phyloP scores from a whole-genome alignment of 169 alveolate species.

The Cryptosporidium canis region DNA sequence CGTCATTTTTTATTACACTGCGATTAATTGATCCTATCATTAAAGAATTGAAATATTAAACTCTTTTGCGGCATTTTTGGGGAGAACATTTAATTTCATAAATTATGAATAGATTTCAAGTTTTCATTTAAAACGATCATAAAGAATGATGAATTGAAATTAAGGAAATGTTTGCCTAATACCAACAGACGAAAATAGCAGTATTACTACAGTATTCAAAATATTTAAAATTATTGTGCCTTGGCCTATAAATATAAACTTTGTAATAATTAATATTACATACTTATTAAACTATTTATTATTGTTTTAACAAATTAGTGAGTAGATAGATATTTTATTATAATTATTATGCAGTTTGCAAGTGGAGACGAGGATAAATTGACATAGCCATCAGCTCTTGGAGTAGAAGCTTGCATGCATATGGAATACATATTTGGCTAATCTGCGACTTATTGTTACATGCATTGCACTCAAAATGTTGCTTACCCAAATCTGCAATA shows the following conservation, averaged over 20 bases:
- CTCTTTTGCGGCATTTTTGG: background rate
- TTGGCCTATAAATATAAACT: too few species aligned
- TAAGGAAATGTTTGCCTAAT: too few species aligned
- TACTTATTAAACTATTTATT: too few species aligned
- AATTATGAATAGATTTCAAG: too few species aligned
- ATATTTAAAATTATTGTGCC: too few species aligned
- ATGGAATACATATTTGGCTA: constrained; percentile 95
- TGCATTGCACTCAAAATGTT: constrained; percentile 90
- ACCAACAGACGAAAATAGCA: too few species aligned
- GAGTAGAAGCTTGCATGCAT: constrained; percentile 96
- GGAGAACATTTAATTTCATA: background rate
- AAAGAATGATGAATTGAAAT: too few species aligned
- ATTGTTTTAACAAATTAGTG: background rate
- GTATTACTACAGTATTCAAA: too few species aligned
- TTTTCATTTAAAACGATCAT: too few species aligned
- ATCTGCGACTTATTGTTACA: constrained; percentile 91
- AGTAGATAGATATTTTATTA: background rate
- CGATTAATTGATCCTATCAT: background rate
- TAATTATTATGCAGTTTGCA: constrained; percentile 72
- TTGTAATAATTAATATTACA: too few species aligned
- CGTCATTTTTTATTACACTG: background rate
- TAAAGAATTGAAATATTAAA: background rate
- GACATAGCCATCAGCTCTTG: constrained; percentile 99
- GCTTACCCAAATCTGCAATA: constrained; percentile 92
- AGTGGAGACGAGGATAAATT: constrained; percentile 93